phyloP scores from a whole-genome alignment of 176 grass and related monocot genomes.

The Carex cristatella region DNA sequence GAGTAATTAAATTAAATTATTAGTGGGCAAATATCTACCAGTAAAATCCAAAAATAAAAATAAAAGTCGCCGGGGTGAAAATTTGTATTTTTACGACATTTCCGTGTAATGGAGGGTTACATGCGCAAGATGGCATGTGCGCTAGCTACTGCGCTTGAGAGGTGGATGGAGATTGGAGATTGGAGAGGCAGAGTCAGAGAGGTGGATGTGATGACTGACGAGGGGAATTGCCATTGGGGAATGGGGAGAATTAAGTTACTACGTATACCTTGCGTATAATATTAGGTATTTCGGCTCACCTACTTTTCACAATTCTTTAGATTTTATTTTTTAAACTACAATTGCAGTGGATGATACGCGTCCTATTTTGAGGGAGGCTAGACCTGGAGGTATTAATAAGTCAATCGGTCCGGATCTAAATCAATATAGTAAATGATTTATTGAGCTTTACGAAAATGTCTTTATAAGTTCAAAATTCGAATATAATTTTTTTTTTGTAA shows the following conservation, averaged over 20 bases:
- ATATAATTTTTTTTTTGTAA: too few relatives aligned
- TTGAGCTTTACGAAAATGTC: too few relatives aligned
- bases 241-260: background rate
- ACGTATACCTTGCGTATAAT: background rate
- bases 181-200: background rate
- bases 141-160: background rate
- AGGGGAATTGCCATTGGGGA: too few relatives aligned
- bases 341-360: too few relatives aligned
- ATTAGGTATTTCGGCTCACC: background rate
- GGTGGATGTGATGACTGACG: background rate
- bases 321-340: too few relatives aligned
- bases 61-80: background rate
- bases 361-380: too few relatives aligned
- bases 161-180: background rate
- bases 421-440: too few relatives aligned
- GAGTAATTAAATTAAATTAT: background rate
- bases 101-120: constrained; percentile 8
- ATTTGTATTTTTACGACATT: constrained; percentile 15
- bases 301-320: background rate
- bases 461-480: too few relatives aligned
- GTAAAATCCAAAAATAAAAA: background rate
- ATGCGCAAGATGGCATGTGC: constrained; percentile 11
- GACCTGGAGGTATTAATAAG: too few relatives aligned
- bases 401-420: too few relatives aligned
- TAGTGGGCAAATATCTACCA: constrained; percentile 2